Base-by-base conservation (phyloP, 2,329 filamentous ascomycete genomes). In the Aspergillus brunneoviolaceus region DNA sequence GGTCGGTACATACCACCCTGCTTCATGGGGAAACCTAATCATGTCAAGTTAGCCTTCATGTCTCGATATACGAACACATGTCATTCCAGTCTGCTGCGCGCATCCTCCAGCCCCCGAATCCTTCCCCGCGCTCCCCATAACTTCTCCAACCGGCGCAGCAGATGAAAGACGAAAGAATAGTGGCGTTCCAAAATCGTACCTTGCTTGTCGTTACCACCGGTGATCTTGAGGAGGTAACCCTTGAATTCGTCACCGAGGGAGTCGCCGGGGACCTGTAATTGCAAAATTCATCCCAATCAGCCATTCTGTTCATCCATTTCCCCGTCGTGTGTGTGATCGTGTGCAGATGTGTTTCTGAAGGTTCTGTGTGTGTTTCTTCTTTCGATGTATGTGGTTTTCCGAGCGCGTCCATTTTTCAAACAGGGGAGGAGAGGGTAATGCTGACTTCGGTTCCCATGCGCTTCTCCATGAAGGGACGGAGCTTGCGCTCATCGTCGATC, bases 131-230 rank as follows among this genome's bases (percentile, higher is more conserved):
- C 39, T 45, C 6, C 16, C 16, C 1, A 16, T 3, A 5, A 16
- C 39, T n/a, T 45, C 39, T 10, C 5, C 14, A n/a, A n/a, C 5
- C 39, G 39, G 39, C 39, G 39, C 39, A 45, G 39, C 39, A 45
- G 39, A 45, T 45, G 39, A 45, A 45, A 45, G 19, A 16, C 51
- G 12, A 52, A 57, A 14, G 10, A 31, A 31, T 39, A 31, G 57
- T 9, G 60, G 29, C 55, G 23, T 62, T 56, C 39, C 39, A 3
- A 45, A 58, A 58, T 63, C 74, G 67, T 77, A 78, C 76, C 95
- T 87, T 99, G 96, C 92, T 99, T 99, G 91, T 99, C 95, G 90
- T 99, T 99, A 80, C 96, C 95, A 79, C 95, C 96, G 76, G 95
- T 99, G 86, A 99, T 98, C 81, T 88, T 90, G 89, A 99, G 92